Conservation (phyloP, 1,284 basidiomycete genomes). For the Anthracocystis panici-leucophaei region DNA sequence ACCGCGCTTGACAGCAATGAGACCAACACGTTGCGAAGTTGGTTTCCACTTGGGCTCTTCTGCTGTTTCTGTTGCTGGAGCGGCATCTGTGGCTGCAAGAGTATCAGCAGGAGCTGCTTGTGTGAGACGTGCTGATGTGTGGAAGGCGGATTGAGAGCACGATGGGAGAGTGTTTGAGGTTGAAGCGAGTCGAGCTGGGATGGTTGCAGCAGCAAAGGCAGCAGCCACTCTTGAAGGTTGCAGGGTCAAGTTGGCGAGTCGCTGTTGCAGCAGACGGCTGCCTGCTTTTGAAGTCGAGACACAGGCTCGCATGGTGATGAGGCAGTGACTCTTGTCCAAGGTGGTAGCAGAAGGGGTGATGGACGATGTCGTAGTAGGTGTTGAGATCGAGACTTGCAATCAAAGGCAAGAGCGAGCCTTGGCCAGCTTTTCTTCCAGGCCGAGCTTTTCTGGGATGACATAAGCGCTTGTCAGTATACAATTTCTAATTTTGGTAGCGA, state of each 20-base stretch:
- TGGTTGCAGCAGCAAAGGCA: constrained; percentile 8
- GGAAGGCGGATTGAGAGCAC: constrained; percentile 15
- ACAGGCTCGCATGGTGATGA: constrained; percentile 24
- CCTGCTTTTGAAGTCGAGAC: constrained; percentile 29
- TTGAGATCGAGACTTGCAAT: neutral
- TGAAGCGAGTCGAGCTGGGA: constrained; percentile 12
- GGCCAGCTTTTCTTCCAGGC: constrained; percentile 11
- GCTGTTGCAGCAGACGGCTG: constrained; percentile 42
- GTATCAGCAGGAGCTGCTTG: constrained; percentile 29
- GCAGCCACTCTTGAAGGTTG: constrained; percentile 21
- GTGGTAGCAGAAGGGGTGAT: neutral
- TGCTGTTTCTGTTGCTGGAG: constrained; percentile 10
- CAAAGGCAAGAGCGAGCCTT: neutral
- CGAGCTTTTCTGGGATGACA: constrained; percentile 9
- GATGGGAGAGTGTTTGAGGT: constrained; percentile 7
- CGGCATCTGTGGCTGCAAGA: constrained; percentile 7
- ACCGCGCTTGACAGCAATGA: constrained; percentile 93
- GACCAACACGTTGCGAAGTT: constrained; percentile 82
- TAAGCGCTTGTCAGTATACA: constrained; percentile 25
- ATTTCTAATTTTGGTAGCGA: neutral
- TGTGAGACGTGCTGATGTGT: constrained; percentile 27
- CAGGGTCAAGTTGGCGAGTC: constrained; percentile 28
- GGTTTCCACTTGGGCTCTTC: constrained; percentile 78
- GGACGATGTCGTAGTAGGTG: neutral
- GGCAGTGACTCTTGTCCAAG: neutral